These are phyloP conservation scores for Starmera stellimalicola DNA, from an alignment of 1,139 yeast species.

Conservation along the genomic window DNA sequence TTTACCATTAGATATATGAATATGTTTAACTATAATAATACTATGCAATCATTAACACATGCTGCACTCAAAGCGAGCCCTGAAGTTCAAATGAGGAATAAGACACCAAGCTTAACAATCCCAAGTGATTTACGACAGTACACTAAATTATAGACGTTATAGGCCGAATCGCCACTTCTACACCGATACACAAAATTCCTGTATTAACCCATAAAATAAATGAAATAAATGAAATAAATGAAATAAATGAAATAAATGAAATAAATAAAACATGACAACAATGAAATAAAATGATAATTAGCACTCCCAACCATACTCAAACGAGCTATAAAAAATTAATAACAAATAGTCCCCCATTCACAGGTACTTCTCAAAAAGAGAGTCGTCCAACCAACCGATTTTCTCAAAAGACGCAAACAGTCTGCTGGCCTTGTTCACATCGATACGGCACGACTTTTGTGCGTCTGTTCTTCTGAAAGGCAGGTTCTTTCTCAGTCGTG, in stretches of 20 bases:
- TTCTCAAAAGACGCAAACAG: conserved; percentile 88
- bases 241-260: conserved; percentile 1
- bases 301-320: not conserved
- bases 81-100: no score
- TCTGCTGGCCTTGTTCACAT: conserved; percentile 92
- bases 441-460: conserved; percentile 94
- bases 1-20: no score
- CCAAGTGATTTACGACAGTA: no score
- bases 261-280: conserved; percentile 1
- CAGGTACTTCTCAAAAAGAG: conserved; percentile 49
- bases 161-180: no score
- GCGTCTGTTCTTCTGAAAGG: conserved; percentile 97
- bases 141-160: no score
- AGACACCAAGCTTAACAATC: no score
- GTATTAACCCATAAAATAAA: conserved; percentile 1
- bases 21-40: no score
- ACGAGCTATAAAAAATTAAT: no score
- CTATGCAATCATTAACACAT: no score
- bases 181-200: no score
- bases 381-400: conserved; percentile 91
- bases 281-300: conserved; percentile 1
- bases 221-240: conserved; percentile 1
- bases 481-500: conserved; percentile 59
- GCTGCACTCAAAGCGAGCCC: no score
- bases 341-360: no score